Conservation (phyloP, 1,139 yeast species). For the Magnusiomyces ingens region DNA sequence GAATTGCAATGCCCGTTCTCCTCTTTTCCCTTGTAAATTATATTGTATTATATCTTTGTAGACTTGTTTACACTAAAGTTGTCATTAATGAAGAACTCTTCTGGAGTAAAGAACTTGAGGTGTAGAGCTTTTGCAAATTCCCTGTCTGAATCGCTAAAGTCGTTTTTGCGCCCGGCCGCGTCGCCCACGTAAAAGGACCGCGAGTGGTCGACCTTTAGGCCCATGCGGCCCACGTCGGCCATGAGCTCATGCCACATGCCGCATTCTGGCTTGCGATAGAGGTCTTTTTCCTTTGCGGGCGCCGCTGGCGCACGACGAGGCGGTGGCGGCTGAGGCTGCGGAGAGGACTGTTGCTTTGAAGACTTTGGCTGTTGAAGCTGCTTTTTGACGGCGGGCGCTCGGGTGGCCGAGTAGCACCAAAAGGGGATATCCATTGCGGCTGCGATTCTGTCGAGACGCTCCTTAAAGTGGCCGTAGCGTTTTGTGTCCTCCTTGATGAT, state of each 20-base stretch:
- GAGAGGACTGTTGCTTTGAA: slow-evolving; percentile 18
- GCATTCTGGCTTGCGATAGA: slow-evolving; percentile 62
- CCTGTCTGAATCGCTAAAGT: slow-evolving; percentile 55
- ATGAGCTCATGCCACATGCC: slow-evolving; percentile 63
- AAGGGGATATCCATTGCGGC: slow-evolving; percentile 33
- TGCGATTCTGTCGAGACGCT: slow-evolving; percentile 40
- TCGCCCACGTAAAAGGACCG: slow-evolving; percentile 80
- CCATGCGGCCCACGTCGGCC: slow-evolving; percentile 30
- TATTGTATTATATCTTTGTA: not conserved
- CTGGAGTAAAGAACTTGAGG: slow-evolving; percentile 60
- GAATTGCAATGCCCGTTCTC: slow-evolving; percentile 4
- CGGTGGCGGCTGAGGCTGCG: not conserved
- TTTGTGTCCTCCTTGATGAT: slow-evolving; percentile 41
- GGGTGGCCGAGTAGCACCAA: slow-evolving; percentile 51
- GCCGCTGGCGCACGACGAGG: too few species aligned
- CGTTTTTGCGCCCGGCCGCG: slow-evolving; percentile 80
- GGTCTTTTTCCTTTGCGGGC: slow-evolving; percentile 18
- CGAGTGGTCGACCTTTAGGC: slow-evolving; percentile 33
- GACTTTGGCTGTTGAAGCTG: slow-evolving; percentile 15
- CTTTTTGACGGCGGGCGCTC: slow-evolving; percentile 12
- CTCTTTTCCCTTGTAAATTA: not conserved
- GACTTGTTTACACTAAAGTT: not conserved
- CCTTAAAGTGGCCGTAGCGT: slow-evolving; percentile 44
- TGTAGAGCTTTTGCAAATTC: slow-evolving; percentile 28
- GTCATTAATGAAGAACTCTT: not conserved